Evolutionary conservation across 345 rosid species (phyloP), one percentile per base, ranked within the genome.

Genomic region (Erodium maritimum): DNA sequence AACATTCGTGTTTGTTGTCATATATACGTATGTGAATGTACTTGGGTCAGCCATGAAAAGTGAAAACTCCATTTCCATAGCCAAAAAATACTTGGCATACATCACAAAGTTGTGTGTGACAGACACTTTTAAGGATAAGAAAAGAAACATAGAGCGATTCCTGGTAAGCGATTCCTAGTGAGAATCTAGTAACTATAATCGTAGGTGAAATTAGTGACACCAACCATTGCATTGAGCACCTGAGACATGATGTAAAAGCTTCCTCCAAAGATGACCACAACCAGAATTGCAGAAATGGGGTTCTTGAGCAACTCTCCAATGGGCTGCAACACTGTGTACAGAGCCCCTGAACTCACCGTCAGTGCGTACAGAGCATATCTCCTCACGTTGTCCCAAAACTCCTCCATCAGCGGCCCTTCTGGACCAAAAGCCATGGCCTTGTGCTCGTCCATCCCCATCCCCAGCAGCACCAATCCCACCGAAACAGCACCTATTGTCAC

Each of bases 331-430:
- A 89, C 62, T 3, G 90, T 77, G 45, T 86, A 93, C 55, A 93
- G 68, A 9, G 99, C 95, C 51, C 99, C 96, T 0, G 96, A 82
- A 21, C 99, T 89, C 42, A 87, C 99, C 0, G 96, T 89, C 5
- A 93, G 81, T 23, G 96, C 99, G 64, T 93, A 93, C 45, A 93
- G 86, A 8, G 75, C 99, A 54, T 93, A 88, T 68, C 99, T 81
- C 82, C 95, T 86, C 21, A 93, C 94, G 65, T 89, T 93, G 57
- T 93, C 99, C 99, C 99, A 93, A 62, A 93, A 88, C 74, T 86
- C 96, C 74, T 93, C 96, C 71, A 78, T 64, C 42, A 93, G 37
- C 21, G 95, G 99, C 52, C 98, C 96, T 66, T 83, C 95, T 2
- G 96, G 99, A 1, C 96, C 96, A 8, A 89, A 63, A 16, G 94